Percentiles rank a stretch among this genome's conserved stretches.
Evolutionary conservation across 306 rosid genomes (phyloP).

Genomic region (Prunus mume): DNA sequence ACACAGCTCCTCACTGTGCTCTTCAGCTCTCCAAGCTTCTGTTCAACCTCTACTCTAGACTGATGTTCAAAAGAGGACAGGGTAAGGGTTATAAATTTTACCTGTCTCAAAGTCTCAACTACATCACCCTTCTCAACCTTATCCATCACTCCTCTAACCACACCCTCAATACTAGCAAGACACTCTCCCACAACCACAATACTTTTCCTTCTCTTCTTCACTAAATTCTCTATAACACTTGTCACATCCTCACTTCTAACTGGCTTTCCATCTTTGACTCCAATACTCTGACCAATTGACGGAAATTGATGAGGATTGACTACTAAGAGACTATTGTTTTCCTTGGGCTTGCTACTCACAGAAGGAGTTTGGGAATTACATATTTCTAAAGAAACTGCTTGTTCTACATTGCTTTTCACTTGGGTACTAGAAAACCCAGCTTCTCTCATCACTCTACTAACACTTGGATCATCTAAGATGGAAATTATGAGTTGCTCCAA

Average conservation of each 20-base stretch:
- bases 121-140: conserved; percentile 68
- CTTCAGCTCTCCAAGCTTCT: conserved; percentile 62
- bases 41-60: conserved; percentile 69
- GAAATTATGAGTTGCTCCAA: conserved; percentile 83
- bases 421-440: conserved; percentile 84
- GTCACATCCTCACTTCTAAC: conserved; percentile 56
- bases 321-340: conserved; percentile 20
- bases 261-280: conserved; percentile 21
- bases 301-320: conserved; percentile 8
- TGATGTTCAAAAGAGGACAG: conserved; percentile 45
- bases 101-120: conserved; percentile 55
- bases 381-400: conserved; percentile 70
- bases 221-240: conserved; percentile 52
- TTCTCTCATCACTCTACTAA: conserved; percentile 92
- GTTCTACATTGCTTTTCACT: conserved; percentile 87
- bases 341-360: conserved; percentile 47
- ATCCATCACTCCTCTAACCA: conserved; percentile 61
- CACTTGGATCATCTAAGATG: conserved; percentile 92
- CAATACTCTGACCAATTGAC: neutral
- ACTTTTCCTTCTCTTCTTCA: conserved; percentile 46
- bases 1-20: conserved; percentile 28
- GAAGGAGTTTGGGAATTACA: conserved; percentile 47
- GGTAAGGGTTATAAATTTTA: conserved; percentile 50
- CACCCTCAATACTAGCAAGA: conserved; percentile 49
- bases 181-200: conserved; percentile 89